These are phyloP conservation scores for Leccinum subgranulosum DNA, from an alignment of 768 basidiomycete species.

Conservation along the genomic window DNA sequence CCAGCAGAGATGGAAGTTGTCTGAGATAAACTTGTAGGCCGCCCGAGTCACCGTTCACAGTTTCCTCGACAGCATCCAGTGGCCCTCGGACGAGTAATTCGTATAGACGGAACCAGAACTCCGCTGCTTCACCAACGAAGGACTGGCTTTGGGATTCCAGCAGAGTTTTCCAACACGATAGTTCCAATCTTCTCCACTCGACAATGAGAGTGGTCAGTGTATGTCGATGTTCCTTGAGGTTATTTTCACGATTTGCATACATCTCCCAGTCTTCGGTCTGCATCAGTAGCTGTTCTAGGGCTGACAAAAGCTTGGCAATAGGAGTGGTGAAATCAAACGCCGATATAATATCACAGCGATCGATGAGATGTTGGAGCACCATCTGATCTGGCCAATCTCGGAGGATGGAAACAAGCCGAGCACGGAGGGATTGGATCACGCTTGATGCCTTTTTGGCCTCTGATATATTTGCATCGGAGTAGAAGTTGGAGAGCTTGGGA, in stretches of 20 bases:
- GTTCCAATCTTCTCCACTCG: conserved; percentile 85
- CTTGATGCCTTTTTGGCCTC: conserved; percentile 63
- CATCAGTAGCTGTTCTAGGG: conserved; percentile 78
- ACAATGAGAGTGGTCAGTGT: conserved; percentile 72
- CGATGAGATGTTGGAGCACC: conserved; percentile 83
- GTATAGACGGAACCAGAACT: conserved; percentile 93
- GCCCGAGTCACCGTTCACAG: conserved; percentile 28
- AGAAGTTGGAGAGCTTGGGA: conserved; percentile 63
- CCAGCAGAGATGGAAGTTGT: conserved; percentile 71
- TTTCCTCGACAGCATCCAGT: conserved; percentile 44
- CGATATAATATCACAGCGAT: conserved; percentile 66
- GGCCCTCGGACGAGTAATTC: conserved; percentile 69
- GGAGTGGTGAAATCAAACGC: conserved; percentile 62
- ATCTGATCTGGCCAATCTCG: conserved; percentile 96
- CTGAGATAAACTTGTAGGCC: conserved; percentile 52
- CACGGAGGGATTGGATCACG: conserved; percentile 48
- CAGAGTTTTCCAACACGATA: conserved; percentile 82
- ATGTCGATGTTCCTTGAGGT: conserved; percentile 64
- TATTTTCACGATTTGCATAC: conserved; percentile 90
- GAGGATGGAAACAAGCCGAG: conserved; percentile 54
- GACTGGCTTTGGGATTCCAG: conserved; percentile 64
- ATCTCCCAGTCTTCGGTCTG: conserved; percentile 96
- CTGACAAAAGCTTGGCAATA: conserved; percentile 77
- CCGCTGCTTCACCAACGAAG: conserved; percentile 45
- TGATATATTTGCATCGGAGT: conserved; percentile 67